Evolutionary conservation across 176 grass and related monocot species (phyloP).

Genomic region (Pontederia crassipes): DNA sequence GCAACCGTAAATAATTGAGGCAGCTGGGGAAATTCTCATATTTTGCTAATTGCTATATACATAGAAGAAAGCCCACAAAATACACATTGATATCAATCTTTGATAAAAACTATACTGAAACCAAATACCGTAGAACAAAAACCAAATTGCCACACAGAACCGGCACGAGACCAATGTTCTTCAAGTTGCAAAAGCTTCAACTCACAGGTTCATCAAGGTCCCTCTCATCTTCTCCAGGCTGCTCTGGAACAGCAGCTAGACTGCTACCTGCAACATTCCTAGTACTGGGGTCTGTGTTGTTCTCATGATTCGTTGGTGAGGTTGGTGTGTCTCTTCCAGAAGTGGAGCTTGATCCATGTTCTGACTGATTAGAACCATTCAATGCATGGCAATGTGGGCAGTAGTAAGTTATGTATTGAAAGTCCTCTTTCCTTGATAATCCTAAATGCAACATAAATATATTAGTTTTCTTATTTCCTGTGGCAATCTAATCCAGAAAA

Average conservation of each 20-base stretch:
- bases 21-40: no score
- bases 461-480: no score
- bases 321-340: conserved; percentile 41
- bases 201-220: background rate
- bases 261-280: conserved; percentile 12
- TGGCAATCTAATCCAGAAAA: no score
- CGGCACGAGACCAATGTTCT: no score
- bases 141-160: no score
- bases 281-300: conserved; percentile 21
- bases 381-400: conserved; percentile 76
- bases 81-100: no score
- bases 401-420: conserved; percentile 76
- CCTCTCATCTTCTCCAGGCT: conserved; percentile 9
- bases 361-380: conserved; percentile 40
- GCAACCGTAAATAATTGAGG: no score
- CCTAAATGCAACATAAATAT: conserved; percentile 23
- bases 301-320: conserved; percentile 21
- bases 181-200: no score
- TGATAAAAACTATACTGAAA: no score
- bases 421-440: conserved; percentile 84
- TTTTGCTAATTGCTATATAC: no score
- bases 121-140: no score
- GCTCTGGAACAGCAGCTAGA: conserved; percentile 18
- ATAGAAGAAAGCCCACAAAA: no score
- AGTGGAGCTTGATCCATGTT: conserved; percentile 32